Conservation (phyloP, 768 basidiomycete genomes). For the Leccinum ochraceum region DNA sequence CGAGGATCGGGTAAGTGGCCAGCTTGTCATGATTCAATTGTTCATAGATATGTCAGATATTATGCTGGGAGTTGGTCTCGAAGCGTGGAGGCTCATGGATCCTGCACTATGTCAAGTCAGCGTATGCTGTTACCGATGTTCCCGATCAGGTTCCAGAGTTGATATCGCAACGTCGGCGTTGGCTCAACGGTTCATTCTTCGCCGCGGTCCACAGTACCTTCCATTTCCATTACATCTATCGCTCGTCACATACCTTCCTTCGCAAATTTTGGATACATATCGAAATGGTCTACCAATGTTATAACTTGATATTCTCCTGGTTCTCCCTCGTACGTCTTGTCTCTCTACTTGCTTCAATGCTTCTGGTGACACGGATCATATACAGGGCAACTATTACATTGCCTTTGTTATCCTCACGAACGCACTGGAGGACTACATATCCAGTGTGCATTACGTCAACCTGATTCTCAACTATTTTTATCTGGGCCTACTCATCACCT, state of each 20-base stretch:
- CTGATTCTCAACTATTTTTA: slow-evolving; percentile 84
- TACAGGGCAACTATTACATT: slow-evolving; percentile 86
- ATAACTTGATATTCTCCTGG: slow-evolving; percentile 93
- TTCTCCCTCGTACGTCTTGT: slow-evolving; percentile 64
- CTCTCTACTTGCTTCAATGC: neutral
- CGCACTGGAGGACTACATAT: slow-evolving; percentile 66
- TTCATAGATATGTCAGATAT: slow-evolving; percentile 52
- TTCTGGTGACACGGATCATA: neutral
- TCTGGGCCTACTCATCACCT: slow-evolving; percentile 81
- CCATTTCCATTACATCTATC: slow-evolving; percentile 95
- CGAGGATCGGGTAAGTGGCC: slow-evolving; percentile 67
- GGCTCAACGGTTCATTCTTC: slow-evolving; percentile 99
- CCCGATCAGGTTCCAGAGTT: slow-evolving; percentile 94
- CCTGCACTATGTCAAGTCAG: slow-evolving; percentile 94
- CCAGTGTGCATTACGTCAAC: slow-evolving; percentile 72
- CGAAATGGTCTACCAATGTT: slow-evolving; percentile 88
- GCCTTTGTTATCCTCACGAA: slow-evolving; percentile 77
- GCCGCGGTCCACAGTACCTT: slow-evolving; percentile 90
- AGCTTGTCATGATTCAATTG: neutral
- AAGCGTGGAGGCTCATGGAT: slow-evolving; percentile 90
- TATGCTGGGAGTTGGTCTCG: slow-evolving; percentile 98
- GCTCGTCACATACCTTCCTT: slow-evolving; percentile 77
- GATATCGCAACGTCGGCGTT: slow-evolving; percentile 92
- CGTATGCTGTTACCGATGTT: slow-evolving; percentile 90
- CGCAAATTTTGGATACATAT: slow-evolving; percentile 95